phyloP scores from a whole-genome alignment of 306 rosid genomes.

The Trifolium pratense region DNA sequence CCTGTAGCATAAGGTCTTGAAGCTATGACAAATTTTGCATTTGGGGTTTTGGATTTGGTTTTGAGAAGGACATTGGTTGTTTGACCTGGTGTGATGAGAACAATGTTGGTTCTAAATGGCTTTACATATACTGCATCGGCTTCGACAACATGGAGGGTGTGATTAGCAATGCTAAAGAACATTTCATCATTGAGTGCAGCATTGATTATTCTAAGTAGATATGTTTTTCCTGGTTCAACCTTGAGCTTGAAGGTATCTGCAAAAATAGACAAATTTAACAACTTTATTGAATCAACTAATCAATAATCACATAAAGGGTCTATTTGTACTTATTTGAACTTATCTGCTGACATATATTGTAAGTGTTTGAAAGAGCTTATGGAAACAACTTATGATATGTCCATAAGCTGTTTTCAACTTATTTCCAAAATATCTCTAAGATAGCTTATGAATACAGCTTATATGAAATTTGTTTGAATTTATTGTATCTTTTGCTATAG shows the following conservation, averaged over 20 bases:
- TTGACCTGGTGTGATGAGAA: conserved; percentile 79
- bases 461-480: too few relatives aligned
- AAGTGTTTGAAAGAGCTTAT: too few relatives aligned
- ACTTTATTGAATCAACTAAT: not conserved
- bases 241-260: conserved; percentile 65
- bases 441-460: too few relatives aligned
- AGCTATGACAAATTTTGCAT: conserved; percentile 60
- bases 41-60: conserved; percentile 58
- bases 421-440: too few relatives aligned
- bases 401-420: too few relatives aligned
- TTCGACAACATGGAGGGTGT: conserved; percentile 71
- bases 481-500: too few relatives aligned
- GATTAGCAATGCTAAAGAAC: conserved; percentile 79
- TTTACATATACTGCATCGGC: conserved; percentile 71
- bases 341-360: too few relatives aligned
- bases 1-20: conserved; percentile 69
- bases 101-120: conserved; percentile 57
- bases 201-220: conserved; percentile 62
- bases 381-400: too few relatives aligned
- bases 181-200: conserved; percentile 74
- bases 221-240: conserved; percentile 68
- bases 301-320: not conserved
- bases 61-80: conserved; percentile 65
- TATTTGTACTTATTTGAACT: too few relatives aligned
- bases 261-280: not conserved